A percentile compares a stretch with the other conserved stretches of the same genome.
These are phyloP conservation scores for Pseudogymnoascus sp. DNA, from an alignment of 2,329 filamentous ascomycete genomes.

Conservation along the genomic window DNA sequence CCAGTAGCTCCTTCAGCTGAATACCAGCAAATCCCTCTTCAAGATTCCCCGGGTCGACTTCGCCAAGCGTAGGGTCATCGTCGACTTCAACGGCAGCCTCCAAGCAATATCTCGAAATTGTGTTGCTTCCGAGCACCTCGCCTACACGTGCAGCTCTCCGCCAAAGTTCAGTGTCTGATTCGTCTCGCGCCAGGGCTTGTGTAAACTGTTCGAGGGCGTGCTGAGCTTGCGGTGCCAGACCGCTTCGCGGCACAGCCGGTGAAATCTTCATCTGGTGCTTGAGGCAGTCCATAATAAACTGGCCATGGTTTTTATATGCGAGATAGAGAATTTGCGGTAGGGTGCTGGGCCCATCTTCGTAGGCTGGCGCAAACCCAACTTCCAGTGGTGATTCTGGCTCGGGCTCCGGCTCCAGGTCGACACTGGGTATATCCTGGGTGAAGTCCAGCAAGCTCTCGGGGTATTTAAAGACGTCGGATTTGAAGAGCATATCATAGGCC, in stretches of 20 bases:
- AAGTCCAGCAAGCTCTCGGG: constrained; percentile 72
- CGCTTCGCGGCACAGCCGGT: constrained; percentile 24
- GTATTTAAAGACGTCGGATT: constrained; percentile 90
- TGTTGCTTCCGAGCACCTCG: constrained; percentile 47
- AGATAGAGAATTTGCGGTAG: constrained; percentile 86
- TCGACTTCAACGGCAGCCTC: constrained; percentile 61
- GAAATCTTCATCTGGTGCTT: constrained; percentile 43
- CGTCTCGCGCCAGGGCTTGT: constrained; percentile 54
- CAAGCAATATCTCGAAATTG: constrained; percentile 54
- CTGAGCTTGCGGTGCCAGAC: constrained; percentile 25
- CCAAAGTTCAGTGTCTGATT: constrained; percentile 61
- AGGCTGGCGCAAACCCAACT: constrained; percentile 50
- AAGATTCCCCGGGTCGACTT: constrained; percentile 55
- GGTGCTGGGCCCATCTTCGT: constrained; percentile 69
- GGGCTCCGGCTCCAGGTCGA: constrained; percentile 33
- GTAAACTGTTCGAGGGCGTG: constrained; percentile 49
- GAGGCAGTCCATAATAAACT: constrained; percentile 76
- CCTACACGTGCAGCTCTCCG: constrained; percentile 51
- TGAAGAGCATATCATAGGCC: constrained; percentile 78
- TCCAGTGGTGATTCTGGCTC: constrained; percentile 43
- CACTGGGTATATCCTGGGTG: constrained; percentile 46
- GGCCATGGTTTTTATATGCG: constrained; percentile 90
- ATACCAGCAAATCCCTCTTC: constrained; percentile 57
- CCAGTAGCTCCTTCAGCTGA: constrained; percentile 49
- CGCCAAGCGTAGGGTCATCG: constrained; percentile 55